Evolutionary conservation across 1,284 basidiomycete genomes (phyloP), one percentile per base, ranked within the genome.

Genomic region (Psilocybe mexicana): DNA sequence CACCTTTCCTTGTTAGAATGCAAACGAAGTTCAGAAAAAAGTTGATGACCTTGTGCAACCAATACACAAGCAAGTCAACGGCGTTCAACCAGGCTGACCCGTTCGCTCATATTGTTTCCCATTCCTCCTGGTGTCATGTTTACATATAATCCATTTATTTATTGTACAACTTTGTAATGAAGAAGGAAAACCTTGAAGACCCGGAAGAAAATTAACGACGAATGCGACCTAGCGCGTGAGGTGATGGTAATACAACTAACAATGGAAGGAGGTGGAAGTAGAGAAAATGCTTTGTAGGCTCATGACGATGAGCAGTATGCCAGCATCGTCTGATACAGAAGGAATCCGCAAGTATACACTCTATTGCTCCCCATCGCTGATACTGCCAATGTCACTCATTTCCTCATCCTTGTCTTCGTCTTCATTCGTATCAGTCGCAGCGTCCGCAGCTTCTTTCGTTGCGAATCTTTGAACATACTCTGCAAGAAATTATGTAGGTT

Each of bases 371-470:
- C 85, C 88, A 57, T 92, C 92, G 70, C 88, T 92, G 72, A 94
- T 86, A 75, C 92, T 94, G 59, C 93, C 93, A 68, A 93, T 82
- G 67, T 95, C 94, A 73, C 93, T 95, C 92, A 96, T 95, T 71
- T 92, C 93, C 66, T 89, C 91, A 64, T 94, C 93, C 49, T 85
- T 81, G 23, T 87, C 90, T 1, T 85, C 84, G 1, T 91, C 90
- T 3, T 85, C 85, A 49, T 78, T 81, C 26, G 73, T 78, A 55
- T 80, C 82, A 44, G 79, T 79, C 5, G 83, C 80, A 38, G 85
- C 88, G 64, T 92, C 90, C 18, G 85, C 82, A 14, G 85, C 88
- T 65, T 92, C 91, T 76, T 90, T 90, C 42, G 88, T 93, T 18
- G 92, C 92, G 66, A 84, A 94, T 57, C 90, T 80, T 67, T 92